These are phyloP conservation scores for Phytophthora litchii DNA, from an alignment of 352 stramenopile genomes.

Conservation along the genomic window DNA sequence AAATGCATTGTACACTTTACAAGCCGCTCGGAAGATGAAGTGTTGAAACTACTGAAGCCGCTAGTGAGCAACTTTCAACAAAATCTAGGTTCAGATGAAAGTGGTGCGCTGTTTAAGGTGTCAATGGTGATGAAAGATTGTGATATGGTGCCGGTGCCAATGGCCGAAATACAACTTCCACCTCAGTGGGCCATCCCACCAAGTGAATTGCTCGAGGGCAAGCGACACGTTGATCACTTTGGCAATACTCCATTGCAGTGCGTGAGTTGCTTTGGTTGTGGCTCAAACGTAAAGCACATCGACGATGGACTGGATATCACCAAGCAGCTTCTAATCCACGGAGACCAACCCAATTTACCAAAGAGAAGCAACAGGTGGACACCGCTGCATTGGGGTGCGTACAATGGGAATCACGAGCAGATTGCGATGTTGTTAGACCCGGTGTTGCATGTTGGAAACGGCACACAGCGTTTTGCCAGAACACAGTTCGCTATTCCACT, in stretches of 20 bases:
- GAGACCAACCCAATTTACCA: conserved; percentile 72
- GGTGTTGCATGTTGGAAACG: conserved; percentile 6
- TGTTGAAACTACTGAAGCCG: conserved; percentile 45
- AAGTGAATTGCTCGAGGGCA: conserved; percentile 55
- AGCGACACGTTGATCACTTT: conserved; percentile 70
- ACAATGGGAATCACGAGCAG: conserved; percentile 76
- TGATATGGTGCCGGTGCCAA: conserved; percentile 41
- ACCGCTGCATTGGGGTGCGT: conserved; percentile 76
- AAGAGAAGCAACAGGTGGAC: conserved; percentile 79
- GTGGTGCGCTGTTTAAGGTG: conserved; percentile 43
- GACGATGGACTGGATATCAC: conserved; percentile 72
- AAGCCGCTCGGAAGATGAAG: conserved; percentile 51
- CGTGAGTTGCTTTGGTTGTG: conserved; percentile 80
- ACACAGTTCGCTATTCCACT: conserved; percentile 67
- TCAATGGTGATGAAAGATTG: conserved; percentile 53
- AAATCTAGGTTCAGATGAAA: background rate
- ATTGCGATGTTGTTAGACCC: conserved; percentile 62
- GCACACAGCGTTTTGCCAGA: conserved; percentile 16
- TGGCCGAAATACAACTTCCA: conserved; percentile 57
- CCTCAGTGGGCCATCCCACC: conserved; percentile 39
- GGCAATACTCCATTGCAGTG: conserved; percentile 83
- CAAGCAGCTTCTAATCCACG: conserved; percentile 55
- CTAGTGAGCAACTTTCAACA: conserved; percentile 28
- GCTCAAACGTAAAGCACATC: conserved; percentile 60
- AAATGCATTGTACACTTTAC: conserved; percentile 71